phyloP scores from a whole-genome alignment of 2,329 filamentous ascomycete genomes.

The Claviceps humidiphila region DNA sequence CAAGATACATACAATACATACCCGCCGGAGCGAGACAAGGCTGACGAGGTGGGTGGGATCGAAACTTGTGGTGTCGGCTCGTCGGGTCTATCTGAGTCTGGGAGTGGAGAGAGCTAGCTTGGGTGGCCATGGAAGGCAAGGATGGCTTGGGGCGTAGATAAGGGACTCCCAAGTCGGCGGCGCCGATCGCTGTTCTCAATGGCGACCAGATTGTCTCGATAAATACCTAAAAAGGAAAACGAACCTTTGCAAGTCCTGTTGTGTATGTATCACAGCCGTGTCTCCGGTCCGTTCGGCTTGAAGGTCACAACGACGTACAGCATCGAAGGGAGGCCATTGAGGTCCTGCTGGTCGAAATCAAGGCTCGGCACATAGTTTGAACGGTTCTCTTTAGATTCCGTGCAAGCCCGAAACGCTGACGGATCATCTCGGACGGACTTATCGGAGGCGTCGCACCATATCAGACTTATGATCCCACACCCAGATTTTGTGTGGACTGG shows the following conservation, averaged over 20 bases:
- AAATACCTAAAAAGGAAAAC: background rate
- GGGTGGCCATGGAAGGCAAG: background rate
- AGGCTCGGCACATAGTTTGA: too few species aligned
- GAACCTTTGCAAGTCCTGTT: background rate
- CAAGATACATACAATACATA: background rate
- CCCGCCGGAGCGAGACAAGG: background rate
- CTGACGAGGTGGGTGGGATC: background rate
- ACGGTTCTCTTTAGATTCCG: too few species aligned
- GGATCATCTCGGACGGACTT: too few species aligned
- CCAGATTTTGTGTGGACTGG: too few species aligned
- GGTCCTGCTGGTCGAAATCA: too few species aligned
- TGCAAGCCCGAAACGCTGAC: too few species aligned
- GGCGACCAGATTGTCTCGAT: background rate
- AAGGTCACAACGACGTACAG: too few species aligned
- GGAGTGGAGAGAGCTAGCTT: background rate
- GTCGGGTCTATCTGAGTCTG: background rate
- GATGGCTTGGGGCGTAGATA: conserved; percentile 1
- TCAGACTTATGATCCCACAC: too few species aligned
- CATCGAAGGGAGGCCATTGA: too few species aligned
- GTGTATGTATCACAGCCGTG: too few species aligned
- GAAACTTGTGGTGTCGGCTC: background rate
- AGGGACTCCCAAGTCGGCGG: conserved; percentile 3
- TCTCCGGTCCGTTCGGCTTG: too few species aligned
- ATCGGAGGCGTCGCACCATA: too few species aligned
- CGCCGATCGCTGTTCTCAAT: conserved; percentile 2